phyloP scores from a whole-genome alignment of 2,329 filamentous ascomycete genomes.

The Geosmithia flava region DNA sequence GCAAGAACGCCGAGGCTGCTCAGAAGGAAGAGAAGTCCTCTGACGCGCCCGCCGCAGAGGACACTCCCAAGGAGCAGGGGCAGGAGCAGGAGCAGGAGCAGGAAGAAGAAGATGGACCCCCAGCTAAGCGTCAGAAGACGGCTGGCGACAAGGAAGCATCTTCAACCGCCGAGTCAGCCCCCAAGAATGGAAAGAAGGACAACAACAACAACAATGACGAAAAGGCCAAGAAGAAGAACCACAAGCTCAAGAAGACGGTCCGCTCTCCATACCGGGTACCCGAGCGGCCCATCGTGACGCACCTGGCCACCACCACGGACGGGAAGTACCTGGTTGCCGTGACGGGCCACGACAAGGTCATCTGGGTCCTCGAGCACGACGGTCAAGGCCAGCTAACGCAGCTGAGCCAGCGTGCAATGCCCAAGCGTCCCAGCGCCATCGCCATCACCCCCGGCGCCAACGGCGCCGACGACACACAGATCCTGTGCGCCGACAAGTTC shows the following conservation, averaged over 20 bases:
- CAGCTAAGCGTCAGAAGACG: conserved; percentile 21
- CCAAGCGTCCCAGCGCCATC: conserved; percentile 76
- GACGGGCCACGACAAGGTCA: conserved; percentile 82
- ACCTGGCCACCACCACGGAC: conserved; percentile 50
- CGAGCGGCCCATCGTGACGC: conserved; percentile 54
- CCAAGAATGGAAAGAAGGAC: conserved; percentile 1
- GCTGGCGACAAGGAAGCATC: conserved; percentile 8
- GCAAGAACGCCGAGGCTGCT: conserved; percentile 8
- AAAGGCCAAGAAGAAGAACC: conserved; percentile 13
- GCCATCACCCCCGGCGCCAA: conserved; percentile 26
- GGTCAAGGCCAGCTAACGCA: conserved; percentile 48
- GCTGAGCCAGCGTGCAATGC: conserved; percentile 68
- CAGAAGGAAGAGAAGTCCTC: conserved; percentile 4
- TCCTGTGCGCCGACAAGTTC: conserved; percentile 87
- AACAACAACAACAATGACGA: conserved; percentile 3
- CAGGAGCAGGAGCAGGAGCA: conserved; percentile 7
- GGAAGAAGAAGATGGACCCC: conserved; percentile 15
- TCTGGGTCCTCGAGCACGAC: conserved; percentile 68
- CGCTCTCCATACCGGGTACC: conserved; percentile 14
- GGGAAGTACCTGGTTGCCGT: conserved; percentile 62
- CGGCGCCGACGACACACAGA: conserved; percentile 51
- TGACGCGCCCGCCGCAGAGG: background rate
- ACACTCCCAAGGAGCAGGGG: background rate
- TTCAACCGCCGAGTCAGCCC: background rate
- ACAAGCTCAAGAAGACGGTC: conserved; percentile 8